phyloP scores from a whole-genome alignment of 495 filamentous ascomycete species.

The Penicillium mononematosum region DNA sequence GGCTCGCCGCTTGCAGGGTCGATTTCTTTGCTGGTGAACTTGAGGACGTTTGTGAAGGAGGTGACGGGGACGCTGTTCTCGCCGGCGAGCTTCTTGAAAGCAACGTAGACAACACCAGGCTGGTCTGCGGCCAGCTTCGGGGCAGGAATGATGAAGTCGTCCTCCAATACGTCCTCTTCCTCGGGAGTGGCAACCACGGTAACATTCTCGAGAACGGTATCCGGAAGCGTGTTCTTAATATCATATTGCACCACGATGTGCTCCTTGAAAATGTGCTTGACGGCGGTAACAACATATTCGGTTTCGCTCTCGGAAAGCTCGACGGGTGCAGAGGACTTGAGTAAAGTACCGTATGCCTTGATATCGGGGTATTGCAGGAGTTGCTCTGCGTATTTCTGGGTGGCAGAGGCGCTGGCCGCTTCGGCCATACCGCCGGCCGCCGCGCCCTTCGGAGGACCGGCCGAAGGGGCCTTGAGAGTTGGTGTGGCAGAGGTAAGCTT shows the following conservation, averaged over 20 bases:
- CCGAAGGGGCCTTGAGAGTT: constrained; percentile 88
- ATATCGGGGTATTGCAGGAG: constrained; percentile 88
- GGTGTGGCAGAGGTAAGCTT: constrained; percentile 90
- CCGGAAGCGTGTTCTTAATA: constrained; percentile 94
- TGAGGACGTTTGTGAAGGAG: constrained; percentile 88
- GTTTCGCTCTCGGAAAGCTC: constrained; percentile 96
- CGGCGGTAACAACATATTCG: constrained; percentile 88
- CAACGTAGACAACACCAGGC: constrained; percentile 90
- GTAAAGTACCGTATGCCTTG: constrained; percentile 78
- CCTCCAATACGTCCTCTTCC: constrained; percentile 73
- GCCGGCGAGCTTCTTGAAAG: constrained; percentile 79
- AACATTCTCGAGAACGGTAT: constrained; percentile 86
- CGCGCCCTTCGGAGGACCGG: constrained; percentile 74
- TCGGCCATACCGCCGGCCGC: constrained; percentile 64
- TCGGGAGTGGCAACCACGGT: constrained; percentile 82
- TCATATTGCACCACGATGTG: constrained; percentile 96
- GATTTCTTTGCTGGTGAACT: constrained; percentile 97
- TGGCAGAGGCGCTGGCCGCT: constrained; percentile 69
- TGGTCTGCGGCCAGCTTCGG: constrained; percentile 76
- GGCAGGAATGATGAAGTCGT: constrained; percentile 91
- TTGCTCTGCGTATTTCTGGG: constrained; percentile 84
- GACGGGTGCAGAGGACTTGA: constrained; percentile 83
- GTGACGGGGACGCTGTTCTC: constrained; percentile 66
- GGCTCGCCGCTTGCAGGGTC: constrained; percentile 92
- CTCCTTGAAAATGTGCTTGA: constrained; percentile 98